These are phyloP conservation scores for Spirogloea muscicola DNA, from an alignment of 139 green algal species.

Conservation along the genomic window DNA sequence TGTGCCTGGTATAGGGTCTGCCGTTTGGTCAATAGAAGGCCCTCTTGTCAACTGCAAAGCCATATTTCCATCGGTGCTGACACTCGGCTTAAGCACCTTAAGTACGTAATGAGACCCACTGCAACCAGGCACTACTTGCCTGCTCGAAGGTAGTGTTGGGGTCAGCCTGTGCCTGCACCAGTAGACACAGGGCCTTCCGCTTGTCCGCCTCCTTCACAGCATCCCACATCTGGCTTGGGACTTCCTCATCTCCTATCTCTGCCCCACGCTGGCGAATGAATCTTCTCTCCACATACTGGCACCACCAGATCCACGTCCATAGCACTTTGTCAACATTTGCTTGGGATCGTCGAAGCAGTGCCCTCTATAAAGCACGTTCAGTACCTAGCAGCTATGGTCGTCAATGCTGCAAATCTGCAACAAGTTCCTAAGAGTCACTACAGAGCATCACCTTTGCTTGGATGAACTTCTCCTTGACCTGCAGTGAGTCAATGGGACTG, in stretches of 20 bases:
- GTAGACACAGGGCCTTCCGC: not conserved
- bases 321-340: not conserved
- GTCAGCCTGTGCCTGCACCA: not conserved
- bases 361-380: not conserved
- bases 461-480: slow-evolving; percentile 37
- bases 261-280: not conserved
- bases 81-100: not conserved
- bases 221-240: slow-evolving; percentile 5
- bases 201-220: slow-evolving; percentile 19
- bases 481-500: not conserved
- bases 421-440: not conserved
- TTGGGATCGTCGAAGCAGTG: too few relatives aligned
- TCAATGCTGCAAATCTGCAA: not conserved
- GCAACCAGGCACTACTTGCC: not conserved
- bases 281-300: not conserved
- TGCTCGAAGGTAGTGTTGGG: slow-evolving; percentile 14
- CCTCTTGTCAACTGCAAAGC: not conserved
- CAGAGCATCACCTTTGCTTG: slow-evolving; percentile 29
- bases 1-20: not conserved
- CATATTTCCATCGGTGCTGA: not conserved
- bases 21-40: not conserved
- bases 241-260: not conserved
- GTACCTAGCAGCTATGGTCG: not conserved
- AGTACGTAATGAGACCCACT: not conserved
- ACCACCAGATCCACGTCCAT: not conserved